These are phyloP conservation scores for Serendipita vermifera DNA, from an alignment of 768 basidiomycete species.

Conservation along the genomic window DNA sequence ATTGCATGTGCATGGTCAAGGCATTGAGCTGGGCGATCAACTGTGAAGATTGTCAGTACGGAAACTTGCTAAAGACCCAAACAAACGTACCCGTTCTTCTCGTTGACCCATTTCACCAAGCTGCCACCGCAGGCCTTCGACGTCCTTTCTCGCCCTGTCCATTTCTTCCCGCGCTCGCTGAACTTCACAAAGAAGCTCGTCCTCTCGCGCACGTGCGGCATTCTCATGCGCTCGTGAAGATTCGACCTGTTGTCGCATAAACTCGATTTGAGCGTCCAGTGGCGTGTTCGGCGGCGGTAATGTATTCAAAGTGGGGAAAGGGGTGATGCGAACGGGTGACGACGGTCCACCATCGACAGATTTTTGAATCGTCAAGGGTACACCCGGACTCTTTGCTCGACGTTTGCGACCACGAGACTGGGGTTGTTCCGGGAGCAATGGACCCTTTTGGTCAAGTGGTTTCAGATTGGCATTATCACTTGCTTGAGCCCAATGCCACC, in stretches of 20 bases:
- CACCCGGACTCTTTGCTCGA: no score
- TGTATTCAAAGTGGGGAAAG: slow-evolving; percentile 4
- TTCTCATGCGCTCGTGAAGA: neutral
- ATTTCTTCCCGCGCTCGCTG: neutral
- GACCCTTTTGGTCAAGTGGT: no score
- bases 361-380: no score
- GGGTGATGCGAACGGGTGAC: no score
- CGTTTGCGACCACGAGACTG: no score
- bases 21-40: neutral
- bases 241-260: slow-evolving; percentile 1
- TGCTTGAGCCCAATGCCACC: neutral
- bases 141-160: neutral
- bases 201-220: neutral
- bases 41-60: neutral
- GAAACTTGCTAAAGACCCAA: no score
- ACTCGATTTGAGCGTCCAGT: slow-evolving; percentile 1
- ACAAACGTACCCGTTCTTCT: slow-evolving; percentile 1
- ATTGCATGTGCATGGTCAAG: slow-evolving; percentile 2
- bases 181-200: neutral
- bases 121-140: neutral
- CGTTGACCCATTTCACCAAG: slow-evolving; percentile 4
- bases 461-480: no score
- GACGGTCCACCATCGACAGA: no score
- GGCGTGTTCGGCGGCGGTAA: slow-evolving; percentile 5
- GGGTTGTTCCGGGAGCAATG: no score